Conservation (phyloP, 441 rosid species). For the Jatropha multifida region DNA sequence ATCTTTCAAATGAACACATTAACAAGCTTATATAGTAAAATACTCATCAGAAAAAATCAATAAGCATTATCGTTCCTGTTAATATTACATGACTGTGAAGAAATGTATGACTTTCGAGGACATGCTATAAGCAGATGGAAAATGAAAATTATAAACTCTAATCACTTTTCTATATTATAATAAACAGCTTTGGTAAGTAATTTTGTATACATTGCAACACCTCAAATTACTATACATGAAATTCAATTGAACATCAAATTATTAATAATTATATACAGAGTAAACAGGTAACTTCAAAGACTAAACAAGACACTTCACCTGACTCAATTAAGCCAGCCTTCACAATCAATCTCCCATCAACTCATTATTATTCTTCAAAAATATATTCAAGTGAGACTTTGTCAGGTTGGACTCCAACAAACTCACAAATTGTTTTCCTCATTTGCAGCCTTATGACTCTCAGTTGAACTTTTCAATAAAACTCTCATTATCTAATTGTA, state of each 20-base stretch:
- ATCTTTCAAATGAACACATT: background rate
- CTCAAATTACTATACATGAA: no score
- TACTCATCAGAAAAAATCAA: no score
- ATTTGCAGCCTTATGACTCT: background rate
- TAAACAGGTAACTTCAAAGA: background rate
- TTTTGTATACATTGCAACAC: no score
- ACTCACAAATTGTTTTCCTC: background rate
- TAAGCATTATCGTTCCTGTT: background rate
- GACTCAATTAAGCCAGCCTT: background rate
- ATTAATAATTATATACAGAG: background rate
- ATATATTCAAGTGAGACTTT: background rate
- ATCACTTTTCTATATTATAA: no score
- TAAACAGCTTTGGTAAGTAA: no score
- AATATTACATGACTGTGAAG: background rate
- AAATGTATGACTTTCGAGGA: background rate
- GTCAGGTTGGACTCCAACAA: no score
- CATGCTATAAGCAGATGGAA: background rate
- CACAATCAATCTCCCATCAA: background rate
- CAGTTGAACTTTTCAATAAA: background rate
- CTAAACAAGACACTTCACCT: background rate
- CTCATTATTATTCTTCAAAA: background rate
- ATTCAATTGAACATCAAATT: background rate
- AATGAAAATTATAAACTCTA: no score
- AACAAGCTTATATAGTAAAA: background rate
- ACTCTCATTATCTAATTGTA: background rate